Percentiles rank a stretch among this genome's conserved stretches.
Conservation (phyloP, 1,139 yeast genomes). For the Saccharomycopsis hybrid region DNA sequence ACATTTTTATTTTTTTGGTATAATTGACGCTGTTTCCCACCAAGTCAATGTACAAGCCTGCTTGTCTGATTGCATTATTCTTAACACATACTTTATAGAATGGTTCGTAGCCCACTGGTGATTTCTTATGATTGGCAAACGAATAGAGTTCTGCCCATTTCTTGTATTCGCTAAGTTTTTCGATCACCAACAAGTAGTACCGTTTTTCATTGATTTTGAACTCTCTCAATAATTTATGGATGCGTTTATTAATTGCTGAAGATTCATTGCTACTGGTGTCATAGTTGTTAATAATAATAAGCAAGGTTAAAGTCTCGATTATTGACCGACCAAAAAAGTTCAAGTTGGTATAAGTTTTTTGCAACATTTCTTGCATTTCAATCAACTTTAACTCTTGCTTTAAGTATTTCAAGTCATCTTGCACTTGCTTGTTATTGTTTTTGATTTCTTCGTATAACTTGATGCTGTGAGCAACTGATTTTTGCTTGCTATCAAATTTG, state of each 20-base stretch:
- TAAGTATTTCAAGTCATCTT: conserved; percentile 29
- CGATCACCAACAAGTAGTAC: conserved; percentile 56
- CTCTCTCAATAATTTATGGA: conserved; percentile 49
- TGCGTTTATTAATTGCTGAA: conserved; percentile 36
- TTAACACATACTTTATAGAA: conserved; percentile 37
- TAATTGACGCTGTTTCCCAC: conserved; percentile 27
- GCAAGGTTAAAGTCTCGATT: conserved; percentile 45
- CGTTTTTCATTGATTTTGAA: conserved; percentile 60
- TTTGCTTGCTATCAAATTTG: conserved; percentile 16
- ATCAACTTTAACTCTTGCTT: conserved; percentile 47
- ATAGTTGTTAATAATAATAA: conserved; percentile 37
- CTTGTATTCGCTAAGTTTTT: conserved; percentile 42
- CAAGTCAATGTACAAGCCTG: conserved; percentile 18
- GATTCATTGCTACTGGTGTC: conserved; percentile 27
- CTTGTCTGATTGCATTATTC: conserved; percentile 17
- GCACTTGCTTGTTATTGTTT: conserved; percentile 22
- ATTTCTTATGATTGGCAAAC: conserved; percentile 37
- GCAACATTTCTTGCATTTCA: conserved; percentile 46
- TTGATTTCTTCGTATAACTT: conserved; percentile 14
- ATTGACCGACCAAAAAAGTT: conserved; percentile 52
- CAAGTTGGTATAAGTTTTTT: conserved; percentile 37
- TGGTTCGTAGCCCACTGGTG: conserved; percentile 71
- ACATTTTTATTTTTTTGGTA: conserved; percentile 42
- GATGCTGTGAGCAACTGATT: conserved; percentile 5
- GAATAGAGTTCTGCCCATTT: conserved; percentile 59